A percentile compares a stretch with the other conserved stretches of the same genome.
These are phyloP conservation scores for Mallotus japonicus DNA, from an alignment of 441 rosid genomes.

Conservation along the genomic window DNA sequence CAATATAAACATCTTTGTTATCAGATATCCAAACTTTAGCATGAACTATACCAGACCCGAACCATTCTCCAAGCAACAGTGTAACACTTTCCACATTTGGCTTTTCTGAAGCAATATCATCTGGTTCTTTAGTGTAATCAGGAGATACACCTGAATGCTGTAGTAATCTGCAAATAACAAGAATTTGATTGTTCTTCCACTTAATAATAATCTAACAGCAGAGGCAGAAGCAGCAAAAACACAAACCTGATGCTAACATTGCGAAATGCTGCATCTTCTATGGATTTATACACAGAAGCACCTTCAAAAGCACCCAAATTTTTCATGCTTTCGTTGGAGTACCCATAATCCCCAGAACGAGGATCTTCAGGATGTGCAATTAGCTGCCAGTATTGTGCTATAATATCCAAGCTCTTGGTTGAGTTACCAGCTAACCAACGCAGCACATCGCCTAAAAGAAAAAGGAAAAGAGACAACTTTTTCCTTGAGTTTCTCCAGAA, in stretches of 20 bases:
- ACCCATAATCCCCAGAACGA: slow-evolving; percentile 82
- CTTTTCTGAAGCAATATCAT: slow-evolving; percentile 66
- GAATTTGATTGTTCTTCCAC: slow-evolving; percentile 11
- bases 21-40: slow-evolving; percentile 93
- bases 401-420: slow-evolving; percentile 60
- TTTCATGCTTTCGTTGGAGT: slow-evolving; percentile 48
- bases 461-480: background rate
- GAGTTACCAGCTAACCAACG: slow-evolving; percentile 80
- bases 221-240: background rate
- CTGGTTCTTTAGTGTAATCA: slow-evolving; percentile 63
- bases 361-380: slow-evolving; percentile 64
- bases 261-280: slow-evolving; percentile 62
- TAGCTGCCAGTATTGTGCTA: slow-evolving; percentile 90
- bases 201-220: background rate
- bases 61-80: slow-evolving; percentile 64
- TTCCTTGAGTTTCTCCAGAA: background rate
- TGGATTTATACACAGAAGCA: slow-evolving; percentile 52
- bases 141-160: slow-evolving; percentile 86
- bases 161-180: slow-evolving; percentile 45
- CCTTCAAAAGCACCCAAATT: slow-evolving; percentile 61
- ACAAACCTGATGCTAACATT: slow-evolving; percentile 64
- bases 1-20: slow-evolving; percentile 65
- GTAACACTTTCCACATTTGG: slow-evolving; percentile 68
- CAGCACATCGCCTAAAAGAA: slow-evolving; percentile 59
- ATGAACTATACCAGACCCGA: slow-evolving; percentile 87